phyloP scores from a whole-genome alignment of 1,139 yeast species.

The Tardiomyces digboiensis region DNA sequence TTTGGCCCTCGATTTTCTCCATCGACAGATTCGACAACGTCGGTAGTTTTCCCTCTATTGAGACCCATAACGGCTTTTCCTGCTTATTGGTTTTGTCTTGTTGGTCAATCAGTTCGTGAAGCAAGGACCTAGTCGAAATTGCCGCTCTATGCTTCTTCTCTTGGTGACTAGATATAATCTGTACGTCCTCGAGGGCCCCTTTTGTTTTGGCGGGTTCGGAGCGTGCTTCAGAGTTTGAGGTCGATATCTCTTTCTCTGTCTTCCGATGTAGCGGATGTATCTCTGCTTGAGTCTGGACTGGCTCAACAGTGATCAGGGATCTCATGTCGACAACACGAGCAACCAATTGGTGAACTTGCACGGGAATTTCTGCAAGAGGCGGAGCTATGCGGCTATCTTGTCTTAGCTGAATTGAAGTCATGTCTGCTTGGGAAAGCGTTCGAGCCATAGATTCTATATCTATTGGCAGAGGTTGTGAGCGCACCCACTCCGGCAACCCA shows the following conservation, averaged over 20 bases:
- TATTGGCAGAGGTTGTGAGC: neutral
- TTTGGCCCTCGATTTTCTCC: neutral
- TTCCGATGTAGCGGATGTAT: no score
- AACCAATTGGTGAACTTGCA: neutral
- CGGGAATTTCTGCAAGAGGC: neutral
- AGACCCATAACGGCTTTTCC: neutral
- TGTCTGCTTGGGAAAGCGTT: neutral
- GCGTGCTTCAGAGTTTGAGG: no score
- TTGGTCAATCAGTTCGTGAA: neutral
- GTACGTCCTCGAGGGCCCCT: neutral
- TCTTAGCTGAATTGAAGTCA: neutral
- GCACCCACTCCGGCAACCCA: neutral
- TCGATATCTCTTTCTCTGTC: no score
- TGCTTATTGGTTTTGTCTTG: neutral
- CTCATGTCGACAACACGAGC: neutral
- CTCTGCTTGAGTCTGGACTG: no score
- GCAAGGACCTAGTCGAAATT: neutral
- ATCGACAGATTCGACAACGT: neutral
- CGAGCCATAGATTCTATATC: neutral
- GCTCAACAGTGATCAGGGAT: no score
- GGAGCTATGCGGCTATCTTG: neutral
- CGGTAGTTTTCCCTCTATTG: neutral
- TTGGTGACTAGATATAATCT: neutral
- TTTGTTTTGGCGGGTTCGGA: no score
- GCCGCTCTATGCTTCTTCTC: neutral